phyloP scores from a whole-genome alignment of 176 grass and related monocot genomes.

The Oryza punctata region DNA sequence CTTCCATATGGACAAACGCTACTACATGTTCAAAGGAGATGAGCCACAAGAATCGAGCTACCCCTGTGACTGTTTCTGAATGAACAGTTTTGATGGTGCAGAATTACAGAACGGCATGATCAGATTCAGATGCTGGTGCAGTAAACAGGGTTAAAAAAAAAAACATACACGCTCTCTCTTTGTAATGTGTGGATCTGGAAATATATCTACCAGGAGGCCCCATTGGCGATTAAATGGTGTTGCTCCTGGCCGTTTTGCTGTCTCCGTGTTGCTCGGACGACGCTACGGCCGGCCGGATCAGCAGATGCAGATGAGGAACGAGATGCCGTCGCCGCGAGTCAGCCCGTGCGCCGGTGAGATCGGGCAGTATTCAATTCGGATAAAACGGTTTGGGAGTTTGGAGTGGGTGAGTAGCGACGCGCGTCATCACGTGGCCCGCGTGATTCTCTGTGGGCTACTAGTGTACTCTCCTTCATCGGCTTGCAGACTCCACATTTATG shows the following conservation, averaged over 20 bases:
- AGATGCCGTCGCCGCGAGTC: neutral
- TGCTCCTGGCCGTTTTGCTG: neutral
- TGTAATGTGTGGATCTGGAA: too few relatives aligned
- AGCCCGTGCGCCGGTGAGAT: neutral
- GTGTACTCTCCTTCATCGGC: neutral
- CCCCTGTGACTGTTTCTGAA: too few relatives aligned
- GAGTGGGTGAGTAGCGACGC: neutral
- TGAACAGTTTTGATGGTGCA: too few relatives aligned
- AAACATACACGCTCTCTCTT: too few relatives aligned
- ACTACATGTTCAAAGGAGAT: too few relatives aligned
- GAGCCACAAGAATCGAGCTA: too few relatives aligned
- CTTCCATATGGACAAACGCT: conserved; percentile 2
- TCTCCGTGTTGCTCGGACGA: neutral
- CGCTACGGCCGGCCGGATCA: neutral
- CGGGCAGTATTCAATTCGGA: neutral
- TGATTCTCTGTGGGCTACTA: conserved; percentile 15
- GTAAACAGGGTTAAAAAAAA: too few relatives aligned
- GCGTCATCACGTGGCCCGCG: conserved; percentile 36
- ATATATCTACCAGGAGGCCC: too few relatives aligned
- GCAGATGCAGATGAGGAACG: too few relatives aligned
- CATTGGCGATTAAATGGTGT: too few relatives aligned
- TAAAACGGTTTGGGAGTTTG: conserved; percentile 34
- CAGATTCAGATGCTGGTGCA: too few relatives aligned
- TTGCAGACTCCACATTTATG: neutral
- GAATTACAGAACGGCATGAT: too few relatives aligned